Percentiles rank a stretch among this genome's conserved stretches.
phyloP scores from a whole-genome alignment of 2,329 filamentous ascomycete genomes.

The Chaetomiaceae sp. region DNA sequence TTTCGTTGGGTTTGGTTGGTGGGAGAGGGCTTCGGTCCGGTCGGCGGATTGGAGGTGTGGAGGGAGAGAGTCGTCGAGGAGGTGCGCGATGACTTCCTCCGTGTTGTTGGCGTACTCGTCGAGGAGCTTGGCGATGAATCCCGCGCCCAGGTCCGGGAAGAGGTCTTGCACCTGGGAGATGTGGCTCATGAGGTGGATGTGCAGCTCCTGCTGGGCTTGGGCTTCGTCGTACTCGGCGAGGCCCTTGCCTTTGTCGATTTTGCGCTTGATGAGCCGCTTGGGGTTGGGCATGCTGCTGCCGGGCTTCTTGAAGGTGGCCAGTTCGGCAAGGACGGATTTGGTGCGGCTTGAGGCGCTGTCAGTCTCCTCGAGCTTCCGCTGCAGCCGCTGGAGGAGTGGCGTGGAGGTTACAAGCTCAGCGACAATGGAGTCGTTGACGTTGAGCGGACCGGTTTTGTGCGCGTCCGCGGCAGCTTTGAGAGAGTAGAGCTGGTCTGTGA shows the following conservation, averaged over 20 bases:
- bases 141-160: conserved; percentile 80
- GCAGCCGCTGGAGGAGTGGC: conserved; percentile 61
- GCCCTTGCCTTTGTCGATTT: conserved; percentile 61
- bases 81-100: conserved; percentile 72
- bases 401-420: conserved; percentile 76
- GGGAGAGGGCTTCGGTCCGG: conserved; percentile 54
- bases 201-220: conserved; percentile 46
- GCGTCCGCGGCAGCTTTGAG: conserved; percentile 66
- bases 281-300: conserved; percentile 44
- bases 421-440: conserved; percentile 65
- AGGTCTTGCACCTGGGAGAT: conserved; percentile 89
- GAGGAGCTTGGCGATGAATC: conserved; percentile 71
- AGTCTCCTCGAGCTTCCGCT: conserved; percentile 45
- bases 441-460: conserved; percentile 50
- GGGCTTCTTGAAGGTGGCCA: conserved; percentile 55
- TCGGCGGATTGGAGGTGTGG: conserved; percentile 59
- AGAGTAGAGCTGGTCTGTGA: conserved; percentile 78
- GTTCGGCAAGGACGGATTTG: conserved; percentile 52
- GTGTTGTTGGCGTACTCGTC: conserved; percentile 67
- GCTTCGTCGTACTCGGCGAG: conserved; percentile 32
- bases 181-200: conserved; percentile 76
- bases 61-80: conserved; percentile 73
- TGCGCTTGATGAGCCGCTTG: conserved; percentile 44
- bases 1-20: neutral
- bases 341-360: conserved; percentile 48